Evolutionary conservation across 73 alveolate genomes (phyloP).

Genomic region (Paraurostyla sp.): DNA sequence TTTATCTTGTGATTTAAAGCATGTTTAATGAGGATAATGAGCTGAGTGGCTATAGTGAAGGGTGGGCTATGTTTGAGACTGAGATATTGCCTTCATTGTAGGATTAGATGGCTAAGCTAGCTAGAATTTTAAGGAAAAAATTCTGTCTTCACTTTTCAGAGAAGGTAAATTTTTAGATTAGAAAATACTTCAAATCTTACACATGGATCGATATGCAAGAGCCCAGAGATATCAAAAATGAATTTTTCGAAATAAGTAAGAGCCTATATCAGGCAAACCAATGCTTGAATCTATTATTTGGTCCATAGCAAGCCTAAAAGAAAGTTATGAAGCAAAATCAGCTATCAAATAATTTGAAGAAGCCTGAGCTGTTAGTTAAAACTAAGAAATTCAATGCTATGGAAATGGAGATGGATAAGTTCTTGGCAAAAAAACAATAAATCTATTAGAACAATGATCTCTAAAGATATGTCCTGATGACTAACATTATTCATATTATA

Average conservation of each 20-base stretch:
- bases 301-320: no score
- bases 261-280: conserved; percentile 4
- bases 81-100: conserved; percentile 15
- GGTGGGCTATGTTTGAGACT: conserved; percentile 20
- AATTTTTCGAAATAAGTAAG: conserved; percentile 34
- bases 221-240: conserved; percentile 61
- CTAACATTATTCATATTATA: conserved; percentile 10
- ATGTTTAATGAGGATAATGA: conserved; percentile 27
- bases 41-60: neutral
- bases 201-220: conserved; percentile 23
- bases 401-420: conserved; percentile 74
- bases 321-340: no score
- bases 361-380: conserved; percentile 53
- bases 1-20: neutral
- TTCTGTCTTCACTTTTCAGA: conserved; percentile 41
- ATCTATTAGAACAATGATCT: conserved; percentile 33
- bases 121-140: conserved; percentile 14
- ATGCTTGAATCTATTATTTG: conserved; percentile 31
- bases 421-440: conserved; percentile 54
- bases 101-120: conserved; percentile 24
- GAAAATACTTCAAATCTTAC: conserved; percentile 29
- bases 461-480: conserved; percentile 11
- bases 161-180: neutral
- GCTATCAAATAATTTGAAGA: neutral
- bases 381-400: conserved; percentile 52